These are phyloP conservation scores for Agroathelia rolfsii DNA, from an alignment of 1,284 basidiomycete species.

Conservation along the genomic window DNA sequence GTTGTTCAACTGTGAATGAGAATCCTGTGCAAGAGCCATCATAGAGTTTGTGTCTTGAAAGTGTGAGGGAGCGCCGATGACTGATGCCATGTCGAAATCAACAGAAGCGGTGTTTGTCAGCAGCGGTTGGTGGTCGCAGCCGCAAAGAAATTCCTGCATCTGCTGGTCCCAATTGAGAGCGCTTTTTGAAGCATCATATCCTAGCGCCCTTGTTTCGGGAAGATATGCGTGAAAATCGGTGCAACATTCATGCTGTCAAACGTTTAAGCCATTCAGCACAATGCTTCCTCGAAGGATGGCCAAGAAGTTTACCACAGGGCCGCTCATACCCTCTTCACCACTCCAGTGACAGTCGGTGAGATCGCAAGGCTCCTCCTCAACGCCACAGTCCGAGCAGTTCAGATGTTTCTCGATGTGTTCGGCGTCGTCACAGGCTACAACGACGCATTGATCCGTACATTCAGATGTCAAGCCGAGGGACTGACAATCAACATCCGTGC, in stretches of 20 bases:
- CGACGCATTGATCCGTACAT: conserved; percentile 62
- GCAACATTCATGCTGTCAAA: conserved; percentile 42
- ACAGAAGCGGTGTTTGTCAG: conserved; percentile 4
- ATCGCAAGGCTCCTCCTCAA: too few relatives aligned
- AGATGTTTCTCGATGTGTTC: conserved; percentile 31
- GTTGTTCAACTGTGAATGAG: conserved; percentile 15
- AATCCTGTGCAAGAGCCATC: conserved; percentile 17
- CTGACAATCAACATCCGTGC: conserved; percentile 19
- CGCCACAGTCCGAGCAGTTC: conserved; percentile 27
- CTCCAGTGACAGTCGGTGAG: too few relatives aligned
- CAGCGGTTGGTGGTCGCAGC: conserved; percentile 13
- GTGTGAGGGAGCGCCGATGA: conserved; percentile 13
- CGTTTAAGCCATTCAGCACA: conserved; percentile 3
- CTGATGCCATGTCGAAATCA: conserved; percentile 13
- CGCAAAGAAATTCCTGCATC: conserved; percentile 18
- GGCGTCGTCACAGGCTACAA: conserved; percentile 55
- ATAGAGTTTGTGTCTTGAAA: conserved; percentile 13
- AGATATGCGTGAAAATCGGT: conserved; percentile 37
- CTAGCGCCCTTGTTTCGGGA: conserved; percentile 18
- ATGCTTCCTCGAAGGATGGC: conserved; percentile 2
- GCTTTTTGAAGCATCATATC: conserved; percentile 6
- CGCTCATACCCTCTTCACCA: conserved; percentile 39
- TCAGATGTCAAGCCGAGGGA: conserved; percentile 30
- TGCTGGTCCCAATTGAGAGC: conserved; percentile 13
- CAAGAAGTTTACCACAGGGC: not conserved